Evolutionary conservation across 202 grass and related monocot species (phyloP), one percentile per base, ranked within the genome.

Genomic region (Elaeis oleifera): DNA sequence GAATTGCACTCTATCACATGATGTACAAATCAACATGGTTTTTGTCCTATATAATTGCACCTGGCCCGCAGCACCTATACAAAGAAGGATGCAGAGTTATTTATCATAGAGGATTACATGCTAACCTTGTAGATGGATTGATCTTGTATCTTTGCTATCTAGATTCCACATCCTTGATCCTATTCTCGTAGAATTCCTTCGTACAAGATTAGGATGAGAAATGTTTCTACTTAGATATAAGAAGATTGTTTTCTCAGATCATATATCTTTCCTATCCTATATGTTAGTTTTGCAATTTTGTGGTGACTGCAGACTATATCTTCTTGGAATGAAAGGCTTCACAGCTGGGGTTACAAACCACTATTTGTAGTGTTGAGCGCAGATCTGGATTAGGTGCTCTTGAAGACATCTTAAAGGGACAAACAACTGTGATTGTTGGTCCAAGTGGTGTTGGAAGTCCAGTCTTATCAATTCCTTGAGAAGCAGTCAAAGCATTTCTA

Each of bases 401-500:
- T 58, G 68, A 89, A 76, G 77, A 79, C 51, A 89, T 79, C 58
- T 56, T 97, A 49, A 81, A 86, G 77, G 75, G 84, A 16, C 76
- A 91, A 72, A 97, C 87, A 27, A 91, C 84, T 69, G 92, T 91
- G 26, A 66, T 97, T 81, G 85, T 97, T 82, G 92, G 92, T 57
- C 92, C 92, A 61, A 97, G 84, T 1, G 92, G 92, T 3, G 84
- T 97, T 77, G 84, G 28, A 97, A 97, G 54, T 91, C 92, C 23
- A 96, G 92, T 58, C 74, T 97, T 16, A 97, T 97, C 56, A 97
- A 89, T 76, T 76, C 81, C 1, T 83, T 97, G 82, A 89, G 82
- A 75, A 22, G 71, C 49, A 74, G 63, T 39, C 67, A 61, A 21
- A 58, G 69, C 58, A 76, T 60, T 25, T 71, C 73, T 52, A 74